phyloP scores from a whole-genome alignment of 257 asterid genomes.

The Voacanga thouarsii region DNA sequence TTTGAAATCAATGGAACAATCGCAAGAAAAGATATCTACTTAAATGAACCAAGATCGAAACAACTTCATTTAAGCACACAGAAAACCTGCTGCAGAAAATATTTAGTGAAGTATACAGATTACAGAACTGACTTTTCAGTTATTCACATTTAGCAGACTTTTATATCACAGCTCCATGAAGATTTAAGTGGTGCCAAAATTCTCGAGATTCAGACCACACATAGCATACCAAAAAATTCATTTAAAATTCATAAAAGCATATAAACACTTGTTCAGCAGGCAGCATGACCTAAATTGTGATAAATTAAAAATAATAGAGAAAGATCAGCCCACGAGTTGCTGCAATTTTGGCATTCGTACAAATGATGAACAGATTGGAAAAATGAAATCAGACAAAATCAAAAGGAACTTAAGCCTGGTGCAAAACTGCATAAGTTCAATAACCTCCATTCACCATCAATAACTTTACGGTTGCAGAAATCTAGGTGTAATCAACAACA shows the following conservation, averaged over 20 bases:
- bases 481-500: background rate
- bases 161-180: background rate
- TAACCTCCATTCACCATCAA: background rate
- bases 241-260: background rate
- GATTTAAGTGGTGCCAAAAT: background rate
- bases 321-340: background rate
- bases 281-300: background rate
- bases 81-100: background rate
- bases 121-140: background rate
- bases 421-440: background rate
- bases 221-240: background rate
- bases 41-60: background rate
- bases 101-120: background rate
- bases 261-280: background rate
- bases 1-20: background rate
- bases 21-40: background rate
- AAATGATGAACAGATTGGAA: background rate
- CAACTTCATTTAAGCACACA: background rate
- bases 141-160: background rate
- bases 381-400: background rate
- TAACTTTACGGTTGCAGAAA: background rate
- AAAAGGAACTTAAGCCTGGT: background rate
- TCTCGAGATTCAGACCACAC: background rate
- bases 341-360: background rate
- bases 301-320: background rate